phyloP scores from a whole-genome alignment of 805 yeast genomes.

The Yarrowia bubula region DNA sequence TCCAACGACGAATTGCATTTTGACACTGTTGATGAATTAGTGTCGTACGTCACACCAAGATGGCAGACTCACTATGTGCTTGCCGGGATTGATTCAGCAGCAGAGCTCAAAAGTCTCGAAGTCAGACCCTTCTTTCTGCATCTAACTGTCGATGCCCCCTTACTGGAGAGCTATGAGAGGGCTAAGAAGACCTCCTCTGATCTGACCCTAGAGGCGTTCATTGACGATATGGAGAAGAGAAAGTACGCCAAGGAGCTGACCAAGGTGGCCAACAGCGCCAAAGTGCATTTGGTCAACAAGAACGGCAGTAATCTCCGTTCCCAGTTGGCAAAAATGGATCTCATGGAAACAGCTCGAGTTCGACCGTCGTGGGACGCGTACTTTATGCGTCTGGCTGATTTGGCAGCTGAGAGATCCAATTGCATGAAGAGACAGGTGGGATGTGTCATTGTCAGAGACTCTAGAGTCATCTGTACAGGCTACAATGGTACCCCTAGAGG shows the following conservation, averaged over 20 bases:
- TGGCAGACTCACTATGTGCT: slow-evolving; percentile 68
- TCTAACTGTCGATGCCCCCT: slow-evolving; percentile 72
- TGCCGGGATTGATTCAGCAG: slow-evolving; percentile 43
- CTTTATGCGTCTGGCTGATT: slow-evolving; percentile 87
- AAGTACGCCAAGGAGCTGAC: slow-evolving; percentile 40
- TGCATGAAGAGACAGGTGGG: slow-evolving; percentile 98
- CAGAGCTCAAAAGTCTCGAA: slow-evolving; percentile 45
- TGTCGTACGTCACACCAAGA: slow-evolving; percentile 60
- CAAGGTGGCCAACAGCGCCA: slow-evolving; percentile 49
- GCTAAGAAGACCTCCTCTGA: not conserved
- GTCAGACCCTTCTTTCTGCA: slow-evolving; percentile 81
- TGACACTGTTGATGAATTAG: slow-evolving; percentile 45
- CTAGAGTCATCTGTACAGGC: slow-evolving; percentile 90
- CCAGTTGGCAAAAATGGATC: slow-evolving; percentile 44
- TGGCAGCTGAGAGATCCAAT: slow-evolving; percentile 89
- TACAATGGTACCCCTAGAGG: slow-evolving; percentile 97
- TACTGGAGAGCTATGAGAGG: slow-evolving; percentile 45
- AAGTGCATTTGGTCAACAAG: slow-evolving; percentile 58
- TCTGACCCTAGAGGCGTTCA: slow-evolving; percentile 42
- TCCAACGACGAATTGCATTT: slow-evolving; percentile 40
- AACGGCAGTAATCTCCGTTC: slow-evolving; percentile 41
- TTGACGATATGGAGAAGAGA: slow-evolving; percentile 39
- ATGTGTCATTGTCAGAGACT: slow-evolving; percentile 85
- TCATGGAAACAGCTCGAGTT: slow-evolving; percentile 56
- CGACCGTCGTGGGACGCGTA: slow-evolving; percentile 97